Percentiles rank a stretch among this genome's conserved stretches.
Conservation (phyloP, 805 yeast genomes). For the Lipomyces kockii region DNA sequence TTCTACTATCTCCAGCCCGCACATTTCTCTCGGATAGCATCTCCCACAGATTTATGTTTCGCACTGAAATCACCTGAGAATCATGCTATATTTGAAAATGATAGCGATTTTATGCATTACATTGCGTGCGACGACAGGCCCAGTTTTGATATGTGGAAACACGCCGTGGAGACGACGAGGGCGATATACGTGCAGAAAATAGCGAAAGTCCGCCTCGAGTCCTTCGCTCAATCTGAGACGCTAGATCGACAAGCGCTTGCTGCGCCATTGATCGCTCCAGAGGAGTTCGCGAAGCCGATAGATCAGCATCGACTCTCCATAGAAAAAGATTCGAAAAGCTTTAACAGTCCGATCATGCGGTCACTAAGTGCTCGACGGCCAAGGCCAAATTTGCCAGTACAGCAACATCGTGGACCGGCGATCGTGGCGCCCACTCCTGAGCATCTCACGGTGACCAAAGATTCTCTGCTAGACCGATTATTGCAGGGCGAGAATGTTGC, state of each 20-base stretch:
- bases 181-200: conserved; percentile 15
- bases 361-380: conserved; percentile 4
- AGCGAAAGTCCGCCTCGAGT: conserved; percentile 9
- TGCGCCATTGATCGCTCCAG: conserved; percentile 18
- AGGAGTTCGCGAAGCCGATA: conserved; percentile 15
- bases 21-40: background rate
- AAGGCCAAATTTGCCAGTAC: background rate
- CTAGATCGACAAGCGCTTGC: background rate
- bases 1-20: conserved; percentile 8
- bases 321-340: conserved; percentile 19
- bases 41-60: conserved; percentile 19
- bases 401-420: background rate
- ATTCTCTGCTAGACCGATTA: conserved; percentile 30
- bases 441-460: conserved; percentile 22
- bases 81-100: conserved; percentile 24
- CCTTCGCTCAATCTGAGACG: conserved; percentile 1
- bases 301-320: conserved; percentile 13
- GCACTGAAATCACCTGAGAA: conserved; percentile 19
- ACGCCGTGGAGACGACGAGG: conserved; percentile 11
- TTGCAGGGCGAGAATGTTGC: conserved; percentile 29
- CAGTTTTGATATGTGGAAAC: conserved; percentile 26
- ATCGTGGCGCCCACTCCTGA: conserved; percentile 15
- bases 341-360: conserved; percentile 18
- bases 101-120: conserved; percentile 17
- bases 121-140: conserved; percentile 22